Base-by-base conservation (phyloP, 1,284 basidiomycete species). In the Mycosarcoma mackinlayi region DNA sequence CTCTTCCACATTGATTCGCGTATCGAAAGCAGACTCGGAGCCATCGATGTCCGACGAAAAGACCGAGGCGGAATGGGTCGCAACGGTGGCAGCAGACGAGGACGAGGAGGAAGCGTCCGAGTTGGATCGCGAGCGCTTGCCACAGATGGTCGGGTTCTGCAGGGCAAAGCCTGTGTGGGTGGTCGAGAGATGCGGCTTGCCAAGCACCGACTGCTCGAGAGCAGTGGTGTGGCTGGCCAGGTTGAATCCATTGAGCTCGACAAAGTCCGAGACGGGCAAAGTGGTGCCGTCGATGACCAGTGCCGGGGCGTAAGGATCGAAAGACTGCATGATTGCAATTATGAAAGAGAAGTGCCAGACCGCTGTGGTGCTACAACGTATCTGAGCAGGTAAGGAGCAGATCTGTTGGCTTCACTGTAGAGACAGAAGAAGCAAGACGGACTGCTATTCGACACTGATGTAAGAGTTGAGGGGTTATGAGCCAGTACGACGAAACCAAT, bases 401-500 rank as follows among this genome's bases (percentile, higher is more conserved):
- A 44, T 45, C 4, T 35, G 18, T n/a, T 3, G 16, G 54, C 60
- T 57, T 63, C 50, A 31, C 55, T 52, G 41, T 19, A 11, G 13
- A 6, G 33, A 11, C 28, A 53, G 40, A n/a, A 16, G 50, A 42
- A 65, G 62, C 47, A 24, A 24, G 21, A 35, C 18, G 33, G 44
- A 45, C 47, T 51, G 52, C 25, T 31, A 6, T n/a, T n/a, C n/a
- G n/a, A n/a, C n/a, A n/a, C 30, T 34, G 37, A 47, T 27, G 31
- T 3, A 19, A n/a, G 28, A 42, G 25, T 38, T 25, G 47, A 56
- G 45, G n/a, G 52, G 30, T 65, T 50, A 56, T 48, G 34, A 56
- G 62, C 68, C 68, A 37, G 39, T 71, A 58, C 68, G 68, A 71
- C 68, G 68, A 63, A 61, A 71, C 62, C 68, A 61, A 71, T 60